Evolutionary conservation across 768 basidiomycete genomes (phyloP), one percentile per base, ranked within the genome.

Genomic region (Paxillus ammoniavirescens): DNA sequence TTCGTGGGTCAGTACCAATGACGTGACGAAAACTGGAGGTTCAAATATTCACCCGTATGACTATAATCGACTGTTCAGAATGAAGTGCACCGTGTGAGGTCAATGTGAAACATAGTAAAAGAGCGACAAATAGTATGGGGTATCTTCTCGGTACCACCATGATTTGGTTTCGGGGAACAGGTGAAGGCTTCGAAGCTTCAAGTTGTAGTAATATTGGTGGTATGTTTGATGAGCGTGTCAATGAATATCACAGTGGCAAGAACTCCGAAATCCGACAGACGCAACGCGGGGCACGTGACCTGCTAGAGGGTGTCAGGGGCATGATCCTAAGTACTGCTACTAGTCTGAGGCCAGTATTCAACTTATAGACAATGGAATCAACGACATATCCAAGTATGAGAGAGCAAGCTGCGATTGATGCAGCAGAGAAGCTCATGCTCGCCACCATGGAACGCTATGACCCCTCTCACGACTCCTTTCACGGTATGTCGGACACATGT

Each of bases 401-500:
- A 45, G 86, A 89, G 65, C 73, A 77, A 45, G 72, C 69, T 6
- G 71, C 80, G 15, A 71, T 91, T 38, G 63, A 74, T 3, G 81
- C 75, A 12, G 86, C 87, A 1, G 86, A 91, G 64, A 75, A 77
- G 57, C 75, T 89, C 44, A 90, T 91, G 89, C 60, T 77, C 42
- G 75, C 85, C 43, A 81, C 81, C 1, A 91, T 91, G 91, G 78
- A 82, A 3, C 75, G 81, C 57, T 90, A 89, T 63, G 91, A 91
- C 64, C 82, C 89, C 5, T 90, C 89, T 30, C 91, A 92, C 63
- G 91, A 93, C 67, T 79, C 77, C 48, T 84, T 81, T 56, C 91
- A 93, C 64, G 89, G 89, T 89, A 56, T 65, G 81, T 65, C 42
- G 46, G 38, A 36, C n/a, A 15, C 38, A n/a, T 23, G 37, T 45